Evolutionary conservation across 2,329 filamentous ascomycete genomes (phyloP).

Genomic region (Thelonectria discophora): DNA sequence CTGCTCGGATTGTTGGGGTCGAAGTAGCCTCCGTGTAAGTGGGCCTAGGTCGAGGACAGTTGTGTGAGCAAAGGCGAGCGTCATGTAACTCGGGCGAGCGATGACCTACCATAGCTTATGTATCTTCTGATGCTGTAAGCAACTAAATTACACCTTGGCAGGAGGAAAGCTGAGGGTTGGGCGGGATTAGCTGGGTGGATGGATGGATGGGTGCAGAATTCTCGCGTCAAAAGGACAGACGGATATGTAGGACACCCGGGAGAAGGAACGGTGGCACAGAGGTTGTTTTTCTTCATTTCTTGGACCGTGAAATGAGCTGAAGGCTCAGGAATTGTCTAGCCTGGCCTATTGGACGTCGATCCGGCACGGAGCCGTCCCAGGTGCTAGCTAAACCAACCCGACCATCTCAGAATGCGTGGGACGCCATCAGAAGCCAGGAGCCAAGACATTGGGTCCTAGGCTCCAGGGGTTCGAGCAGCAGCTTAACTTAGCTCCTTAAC

Average conservation of each 20-base stretch:
- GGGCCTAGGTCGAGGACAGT: constrained; percentile 26
- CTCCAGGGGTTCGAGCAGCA: background rate
- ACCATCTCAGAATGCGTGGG: background rate
- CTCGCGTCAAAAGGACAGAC: background rate
- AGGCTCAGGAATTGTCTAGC: background rate
- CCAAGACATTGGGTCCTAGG: background rate
- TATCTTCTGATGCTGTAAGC: background rate
- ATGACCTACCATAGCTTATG: constrained; percentile 35
- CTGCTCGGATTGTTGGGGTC: constrained; percentile 35
- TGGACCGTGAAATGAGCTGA: constrained; percentile 5
- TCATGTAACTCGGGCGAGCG: background rate
- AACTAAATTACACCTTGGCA: background rate
- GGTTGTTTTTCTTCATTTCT: background rate
- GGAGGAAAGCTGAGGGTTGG: background rate
- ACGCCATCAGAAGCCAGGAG: background rate
- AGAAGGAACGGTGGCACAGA: background rate
- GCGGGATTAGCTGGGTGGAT: background rate
- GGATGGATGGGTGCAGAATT: background rate
- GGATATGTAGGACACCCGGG: background rate
- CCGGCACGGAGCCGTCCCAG: background rate
- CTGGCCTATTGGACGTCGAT: background rate
- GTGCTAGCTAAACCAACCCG: background rate
- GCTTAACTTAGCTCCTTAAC: background rate
- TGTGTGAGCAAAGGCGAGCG: constrained; percentile 10
- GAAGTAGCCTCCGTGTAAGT: constrained; percentile 37